Evolutionary conservation across 371 early-diverging fungal genomes (phyloP), one percentile per base, ranked within the genome.

Genomic region (Nematocida parisii): DNA sequence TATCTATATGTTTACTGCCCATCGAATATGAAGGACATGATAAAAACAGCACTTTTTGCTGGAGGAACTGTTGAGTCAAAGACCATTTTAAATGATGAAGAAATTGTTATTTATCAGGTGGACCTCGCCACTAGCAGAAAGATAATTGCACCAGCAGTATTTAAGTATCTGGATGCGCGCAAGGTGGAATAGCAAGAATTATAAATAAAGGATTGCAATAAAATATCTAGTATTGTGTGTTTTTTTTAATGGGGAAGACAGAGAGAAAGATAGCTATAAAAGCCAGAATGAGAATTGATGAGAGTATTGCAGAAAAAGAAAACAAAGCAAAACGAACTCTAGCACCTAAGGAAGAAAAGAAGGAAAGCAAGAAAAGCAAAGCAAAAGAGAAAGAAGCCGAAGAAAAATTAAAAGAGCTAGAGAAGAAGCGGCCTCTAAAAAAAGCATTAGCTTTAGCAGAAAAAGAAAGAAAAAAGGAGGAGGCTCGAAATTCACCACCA

Each of bases 111-210:
- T 13, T 70, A 77, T 70, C 33, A 6, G 0, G 47, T 47, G 45
- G 71, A 3, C 61, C 11, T 45, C 4, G 1, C 47, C 11, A 42
- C 71, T 9, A 77, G 80, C 71, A 39, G 80, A 50, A 77, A 77
- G 54, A 22, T 77, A 57, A 15, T 77, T 18, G 80, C 80, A 2
- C 80, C 80, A 40, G 50, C n/a, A 50, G 20, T 77, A 46, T 70
- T 71, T 52, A 45, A 56, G 46, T 77, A 67, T 71, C 55, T 74
- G 1, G 72, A 33, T 33, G 33, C 33, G 33, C 33, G 33, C 33
- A 33, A 33, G 33, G 33, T 33, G 2, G 33, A 33, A 33, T 33
- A 33, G 33, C 33, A 33, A 61, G 44, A 7, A 72, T 27, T 20
- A 67, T 15, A 67, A 52, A 11, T 67, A 67, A 67, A 50, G 39